Evolutionary conservation across 805 yeast species (phyloP), one percentile per base, ranked within the genome.

Genomic region (Lipomyces mesembrius): DNA sequence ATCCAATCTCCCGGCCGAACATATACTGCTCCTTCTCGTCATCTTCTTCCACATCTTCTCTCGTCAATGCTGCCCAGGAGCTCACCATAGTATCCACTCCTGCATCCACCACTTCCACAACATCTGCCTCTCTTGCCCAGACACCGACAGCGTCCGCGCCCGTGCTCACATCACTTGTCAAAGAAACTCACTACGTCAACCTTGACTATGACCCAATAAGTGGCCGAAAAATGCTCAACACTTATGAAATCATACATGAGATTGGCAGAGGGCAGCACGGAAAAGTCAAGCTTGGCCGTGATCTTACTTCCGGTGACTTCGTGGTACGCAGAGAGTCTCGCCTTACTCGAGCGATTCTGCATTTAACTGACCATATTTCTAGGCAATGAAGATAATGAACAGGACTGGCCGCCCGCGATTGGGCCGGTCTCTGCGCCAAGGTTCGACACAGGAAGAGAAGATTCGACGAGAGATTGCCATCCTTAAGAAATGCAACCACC

Each of bases 261-360:
- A 82, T 95, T 35, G 99, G 99, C 11, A 83, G 90, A 46, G 99
- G 99, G n/a, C 97, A 93, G 77, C 98, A 94, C 78, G 98, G 99
- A n/a, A 94, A 92, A 77, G 99, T 95, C 55, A 95, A 95, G 77
- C 82, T 95, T 22, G 99, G 96, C 0, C 85, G 85, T 67, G 94
- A 93, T 75, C 78, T 88, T 63, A 82, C 84, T n/a, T 78, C 82
- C 12, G 77, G 79, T 39, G 79, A 77, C 57, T 70, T 63, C 51
- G 75, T 72, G 59, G 72, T 69, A 65, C 20, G 71, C 57, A 3
- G 34, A 46, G 34, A 20, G 54, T 34, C 17, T 32, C 29, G 12
- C 37, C 39, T 11, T 43, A 8, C 32, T 52, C 17, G 17, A 25
- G 7, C n/a, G 9, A 11, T 22, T 3, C 0, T 9, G 14, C 34